These are phyloP conservation scores for Nasturtium officinale DNA, from an alignment of 345 rosid species.

Conservation along the genomic window DNA sequence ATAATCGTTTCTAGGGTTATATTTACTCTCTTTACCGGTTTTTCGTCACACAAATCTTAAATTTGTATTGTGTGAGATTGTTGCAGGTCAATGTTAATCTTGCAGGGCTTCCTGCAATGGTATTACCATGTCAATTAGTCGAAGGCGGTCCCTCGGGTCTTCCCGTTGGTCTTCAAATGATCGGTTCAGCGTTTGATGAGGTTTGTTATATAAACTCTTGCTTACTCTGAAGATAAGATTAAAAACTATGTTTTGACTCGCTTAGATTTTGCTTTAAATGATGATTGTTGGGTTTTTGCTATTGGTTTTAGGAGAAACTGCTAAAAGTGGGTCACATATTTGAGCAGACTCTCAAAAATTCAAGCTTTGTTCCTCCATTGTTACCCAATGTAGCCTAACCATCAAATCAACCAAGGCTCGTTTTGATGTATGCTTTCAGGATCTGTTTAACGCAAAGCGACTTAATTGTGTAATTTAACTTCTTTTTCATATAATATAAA, in stretches of 20 bases:
- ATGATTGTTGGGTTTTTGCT: background rate
- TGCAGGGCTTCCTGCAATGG: conserved; percentile 89
- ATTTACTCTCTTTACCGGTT: background rate
- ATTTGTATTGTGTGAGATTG: conserved; percentile 15
- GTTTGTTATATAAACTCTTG: conserved; percentile 39
- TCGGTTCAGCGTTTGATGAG: conserved; percentile 90
- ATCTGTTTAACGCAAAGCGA: conserved; percentile 9
- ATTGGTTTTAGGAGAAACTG: conserved; percentile 63
- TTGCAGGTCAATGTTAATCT: conserved; percentile 89
- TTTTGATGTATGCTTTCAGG: background rate
- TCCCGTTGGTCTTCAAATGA: conserved; percentile 96
- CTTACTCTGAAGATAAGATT: background rate
- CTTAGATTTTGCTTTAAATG: background rate
- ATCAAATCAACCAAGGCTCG: background rate
- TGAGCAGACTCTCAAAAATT: conserved; percentile 82
- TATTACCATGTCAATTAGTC: conserved; percentile 88
- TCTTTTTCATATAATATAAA: background rate
- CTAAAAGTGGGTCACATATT: conserved; percentile 78
- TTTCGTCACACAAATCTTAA: background rate
- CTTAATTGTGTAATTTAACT: conserved; percentile 25
- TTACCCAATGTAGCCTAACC: conserved; percentile 34
- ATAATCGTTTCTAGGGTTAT: conserved; percentile 25
- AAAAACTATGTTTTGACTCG: background rate
- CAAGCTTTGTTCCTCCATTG: conserved; percentile 73
- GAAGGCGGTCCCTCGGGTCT: conserved; percentile 70